A percentile compares a stretch with the other conserved stretches of the same genome.
Evolutionary conservation across 2,329 filamentous ascomycete species (phyloP).

Genomic region (Trichocomaceae sp.): DNA sequence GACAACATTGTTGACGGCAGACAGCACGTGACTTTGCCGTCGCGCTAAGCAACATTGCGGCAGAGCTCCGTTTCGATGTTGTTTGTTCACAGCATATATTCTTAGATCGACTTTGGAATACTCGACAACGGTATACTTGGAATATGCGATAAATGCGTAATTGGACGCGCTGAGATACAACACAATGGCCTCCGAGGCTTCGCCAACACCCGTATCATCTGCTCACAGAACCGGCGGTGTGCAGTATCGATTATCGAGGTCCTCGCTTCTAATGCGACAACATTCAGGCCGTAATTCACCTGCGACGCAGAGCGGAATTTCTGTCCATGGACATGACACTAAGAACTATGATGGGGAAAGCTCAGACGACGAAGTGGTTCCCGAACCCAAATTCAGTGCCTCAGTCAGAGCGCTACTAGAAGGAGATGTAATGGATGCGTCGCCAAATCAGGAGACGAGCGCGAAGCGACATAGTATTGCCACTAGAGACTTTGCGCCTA

Average conservation of each 20-base stretch:
- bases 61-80: slow-evolving; percentile 7
- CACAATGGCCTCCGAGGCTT: slow-evolving; percentile 27
- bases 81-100: slow-evolving; percentile 8
- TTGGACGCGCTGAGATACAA: slow-evolving; percentile 11
- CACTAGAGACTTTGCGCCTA: slow-evolving; percentile 15
- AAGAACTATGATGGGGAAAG: slow-evolving; percentile 59
- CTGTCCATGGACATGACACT: slow-evolving; percentile 19
- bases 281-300: slow-evolving; percentile 29
- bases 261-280: slow-evolving; percentile 29
- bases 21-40: slow-evolving; percentile 5
- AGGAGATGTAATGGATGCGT: slow-evolving; percentile 49
- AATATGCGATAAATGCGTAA: slow-evolving; percentile 12
- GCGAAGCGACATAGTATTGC: slow-evolving; percentile 21
- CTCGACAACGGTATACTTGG: slow-evolving; percentile 4
- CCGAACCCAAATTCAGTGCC: slow-evolving; percentile 84
- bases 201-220: slow-evolving; percentile 33
- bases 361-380: slow-evolving; percentile 81
- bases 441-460: slow-evolving; percentile 36
- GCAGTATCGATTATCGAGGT: slow-evolving; percentile 32
- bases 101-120: slow-evolving; percentile 6
- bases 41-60: slow-evolving; percentile 4
- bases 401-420: slow-evolving; percentile 77
- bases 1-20: slow-evolving; percentile 11
- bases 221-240: slow-evolving; percentile 30
- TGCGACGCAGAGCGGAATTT: slow-evolving; percentile 18